phyloP scores from a whole-genome alignment of 2,329 filamentous ascomycete species.

The Huntiella abstrusa region DNA sequence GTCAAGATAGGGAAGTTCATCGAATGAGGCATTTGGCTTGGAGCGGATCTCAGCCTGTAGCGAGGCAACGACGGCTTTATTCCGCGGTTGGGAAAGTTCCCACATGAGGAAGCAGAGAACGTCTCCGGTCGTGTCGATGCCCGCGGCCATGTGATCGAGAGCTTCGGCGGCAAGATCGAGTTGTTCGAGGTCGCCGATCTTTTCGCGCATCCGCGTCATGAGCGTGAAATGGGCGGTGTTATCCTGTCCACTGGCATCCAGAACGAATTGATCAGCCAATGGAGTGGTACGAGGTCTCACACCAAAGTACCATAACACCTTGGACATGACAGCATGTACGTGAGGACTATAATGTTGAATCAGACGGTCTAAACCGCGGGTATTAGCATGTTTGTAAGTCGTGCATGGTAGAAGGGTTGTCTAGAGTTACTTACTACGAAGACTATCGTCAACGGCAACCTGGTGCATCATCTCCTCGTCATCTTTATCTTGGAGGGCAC shows the following conservation, averaged over 20 bases:
- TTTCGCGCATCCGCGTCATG: slow-evolving; percentile 36
- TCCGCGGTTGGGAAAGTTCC: slow-evolving; percentile 44
- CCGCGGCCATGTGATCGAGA: slow-evolving; percentile 52
- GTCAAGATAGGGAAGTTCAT: slow-evolving; percentile 39
- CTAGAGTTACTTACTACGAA: slow-evolving; percentile 35
- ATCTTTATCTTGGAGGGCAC: slow-evolving; percentile 34
- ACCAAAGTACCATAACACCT: slow-evolving; percentile 25
- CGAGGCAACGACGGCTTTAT: slow-evolving; percentile 28
- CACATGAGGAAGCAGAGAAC: slow-evolving; percentile 53
- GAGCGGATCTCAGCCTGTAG: slow-evolving; percentile 33
- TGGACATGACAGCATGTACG: slow-evolving; percentile 28
- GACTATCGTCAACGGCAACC: slow-evolving; percentile 46
- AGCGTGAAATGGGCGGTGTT: slow-evolving; percentile 36
- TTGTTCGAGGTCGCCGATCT: slow-evolving; percentile 25
- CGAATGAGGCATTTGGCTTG: slow-evolving; percentile 23
- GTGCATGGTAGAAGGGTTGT: neutral
- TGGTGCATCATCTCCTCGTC: slow-evolving; percentile 51
- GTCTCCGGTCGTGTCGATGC: slow-evolving; percentile 54
- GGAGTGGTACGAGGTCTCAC: slow-evolving; percentile 38
- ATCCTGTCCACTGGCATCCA: slow-evolving; percentile 28
- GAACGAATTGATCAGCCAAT: slow-evolving; percentile 38
- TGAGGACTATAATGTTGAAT: slow-evolving; percentile 37
- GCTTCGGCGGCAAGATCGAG: slow-evolving; percentile 47
- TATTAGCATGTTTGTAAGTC: neutral
- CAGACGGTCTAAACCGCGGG: slow-evolving; percentile 30